Percentiles rank a stretch among this genome's conserved stretches.
Evolutionary conservation across 2,329 filamentous ascomycete species (phyloP).

Genomic region (Epicoccum sorghinum): DNA sequence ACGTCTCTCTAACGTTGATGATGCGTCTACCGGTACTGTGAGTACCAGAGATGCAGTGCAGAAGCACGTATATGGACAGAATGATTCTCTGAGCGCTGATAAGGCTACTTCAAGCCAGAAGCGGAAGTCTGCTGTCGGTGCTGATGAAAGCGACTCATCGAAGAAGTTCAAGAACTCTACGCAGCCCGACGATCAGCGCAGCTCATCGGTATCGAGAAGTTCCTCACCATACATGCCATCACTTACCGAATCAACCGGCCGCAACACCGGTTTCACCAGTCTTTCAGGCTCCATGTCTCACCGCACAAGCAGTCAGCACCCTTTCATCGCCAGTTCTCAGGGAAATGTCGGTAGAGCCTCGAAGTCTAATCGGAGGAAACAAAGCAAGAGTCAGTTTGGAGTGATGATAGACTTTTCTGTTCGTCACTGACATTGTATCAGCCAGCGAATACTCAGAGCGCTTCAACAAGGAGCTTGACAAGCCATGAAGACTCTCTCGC

Average conservation of each 20-base stretch:
- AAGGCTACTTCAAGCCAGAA: not conserved
- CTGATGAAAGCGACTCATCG: not conserved
- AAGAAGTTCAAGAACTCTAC: not conserved
- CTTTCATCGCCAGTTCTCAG: not conserved
- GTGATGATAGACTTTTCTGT: not conserved
- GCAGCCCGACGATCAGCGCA: not conserved
- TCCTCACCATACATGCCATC: not conserved
- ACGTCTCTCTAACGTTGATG: no score
- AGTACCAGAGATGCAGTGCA: no score
- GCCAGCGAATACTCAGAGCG: conserved; percentile 2
- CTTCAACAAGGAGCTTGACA: conserved; percentile 9
- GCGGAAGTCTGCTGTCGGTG: not conserved
- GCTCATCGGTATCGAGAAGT: not conserved
- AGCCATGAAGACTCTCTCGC: not conserved
- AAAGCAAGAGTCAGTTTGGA: conserved; percentile 3
- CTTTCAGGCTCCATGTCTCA: not conserved
- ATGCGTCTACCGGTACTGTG: no score
- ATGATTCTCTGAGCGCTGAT: not conserved
- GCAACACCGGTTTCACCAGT: not conserved
- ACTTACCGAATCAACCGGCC: not conserved
- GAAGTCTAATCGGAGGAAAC: conserved; percentile 7
- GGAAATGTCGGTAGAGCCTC: not conserved
- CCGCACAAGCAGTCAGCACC: not conserved
- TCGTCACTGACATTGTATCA: not conserved
- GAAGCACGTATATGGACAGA: not conserved